These are phyloP conservation scores for Kodamaea nitidulidarum DNA, from an alignment of 805 yeast genomes.

Conservation along the genomic window DNA sequence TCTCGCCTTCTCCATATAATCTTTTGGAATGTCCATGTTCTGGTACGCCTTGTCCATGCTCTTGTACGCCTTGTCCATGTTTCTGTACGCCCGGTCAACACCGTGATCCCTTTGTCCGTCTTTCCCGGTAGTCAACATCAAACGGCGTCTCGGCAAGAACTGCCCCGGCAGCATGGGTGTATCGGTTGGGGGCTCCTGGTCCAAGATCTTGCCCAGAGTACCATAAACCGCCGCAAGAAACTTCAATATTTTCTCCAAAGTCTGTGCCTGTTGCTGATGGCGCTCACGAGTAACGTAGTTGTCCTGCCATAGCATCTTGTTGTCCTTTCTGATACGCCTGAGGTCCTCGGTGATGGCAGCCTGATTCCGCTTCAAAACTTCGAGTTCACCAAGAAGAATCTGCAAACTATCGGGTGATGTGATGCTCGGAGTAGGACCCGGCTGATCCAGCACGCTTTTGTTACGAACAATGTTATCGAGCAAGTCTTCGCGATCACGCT, in stretches of 20 bases:
- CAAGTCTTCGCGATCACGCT: constrained; percentile 74
- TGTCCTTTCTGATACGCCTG: constrained; percentile 77
- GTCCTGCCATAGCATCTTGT: constrained; percentile 89
- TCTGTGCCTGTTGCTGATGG: constrained; percentile 79
- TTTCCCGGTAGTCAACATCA: constrained; percentile 10
- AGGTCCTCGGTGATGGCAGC: constrained; percentile 78
- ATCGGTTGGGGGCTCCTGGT: constrained; percentile 12
- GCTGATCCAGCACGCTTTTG: constrained; percentile 32
- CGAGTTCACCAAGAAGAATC: constrained; percentile 65
- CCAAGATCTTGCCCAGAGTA: constrained; percentile 45
- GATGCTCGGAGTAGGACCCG: constrained; percentile 14
- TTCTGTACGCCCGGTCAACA: too few species aligned
- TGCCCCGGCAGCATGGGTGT: constrained; percentile 6
- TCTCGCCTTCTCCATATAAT: too few species aligned
- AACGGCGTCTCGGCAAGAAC: constrained; percentile 4
- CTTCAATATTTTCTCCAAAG: constrained; percentile 80
- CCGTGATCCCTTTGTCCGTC: too few species aligned
- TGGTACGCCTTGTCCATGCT: too few species aligned
- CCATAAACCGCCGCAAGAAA: constrained; percentile 84
- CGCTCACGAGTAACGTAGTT: constrained; percentile 78
- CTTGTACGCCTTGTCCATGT: too few species aligned
- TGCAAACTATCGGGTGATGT: constrained; percentile 37
- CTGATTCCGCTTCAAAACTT: constrained; percentile 73
- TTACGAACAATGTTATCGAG: constrained; percentile 84
- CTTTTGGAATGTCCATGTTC: too few species aligned